Conservation (phyloP, 805 yeast genomes). For the Sugiyamaella americana region DNA sequence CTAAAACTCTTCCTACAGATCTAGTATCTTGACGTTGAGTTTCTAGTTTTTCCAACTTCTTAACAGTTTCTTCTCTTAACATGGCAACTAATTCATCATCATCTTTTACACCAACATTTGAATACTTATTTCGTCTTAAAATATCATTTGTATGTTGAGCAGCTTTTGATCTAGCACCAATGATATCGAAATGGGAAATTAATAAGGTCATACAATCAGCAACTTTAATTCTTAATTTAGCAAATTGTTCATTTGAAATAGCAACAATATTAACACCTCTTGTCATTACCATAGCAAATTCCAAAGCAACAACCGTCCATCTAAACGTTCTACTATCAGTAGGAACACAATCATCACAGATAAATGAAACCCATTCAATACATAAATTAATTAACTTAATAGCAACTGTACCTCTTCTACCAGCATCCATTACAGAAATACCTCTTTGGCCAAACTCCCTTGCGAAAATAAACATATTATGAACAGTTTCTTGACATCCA, state of each 20-base stretch:
- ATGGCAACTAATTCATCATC: constrained; percentile 50
- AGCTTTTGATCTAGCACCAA: constrained; percentile 92
- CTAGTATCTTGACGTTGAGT: constrained; percentile 42
- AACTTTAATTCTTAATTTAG: constrained; percentile 66
- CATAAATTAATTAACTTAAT: constrained; percentile 67
- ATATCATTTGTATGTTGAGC: constrained; percentile 37
- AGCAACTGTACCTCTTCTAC: constrained; percentile 61
- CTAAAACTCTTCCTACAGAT: constrained; percentile 81
- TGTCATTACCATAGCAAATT: constrained; percentile 92
- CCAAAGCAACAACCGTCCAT: constrained; percentile 95
- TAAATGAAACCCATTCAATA: constrained; percentile 86
- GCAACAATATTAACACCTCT: constrained; percentile 83
- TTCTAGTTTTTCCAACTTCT: constrained; percentile 60
- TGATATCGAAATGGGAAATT: constrained; percentile 93
- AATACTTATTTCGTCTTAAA: constrained; percentile 29
- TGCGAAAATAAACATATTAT: constrained; percentile 68
- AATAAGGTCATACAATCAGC: constrained; percentile 91
- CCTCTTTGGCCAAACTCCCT: constrained; percentile 77
- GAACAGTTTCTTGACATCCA: constrained; percentile 70
- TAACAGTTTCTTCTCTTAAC: constrained; percentile 62
- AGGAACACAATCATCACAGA: constrained; percentile 92
- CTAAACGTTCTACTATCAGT: constrained; percentile 85
- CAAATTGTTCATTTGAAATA: constrained; percentile 69
- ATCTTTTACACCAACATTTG: constrained; percentile 43
- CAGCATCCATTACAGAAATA: constrained; percentile 54